These are phyloP conservation scores for Rheum nobile DNA, from an alignment of 148 eudicot species.

Conservation along the genomic window DNA sequence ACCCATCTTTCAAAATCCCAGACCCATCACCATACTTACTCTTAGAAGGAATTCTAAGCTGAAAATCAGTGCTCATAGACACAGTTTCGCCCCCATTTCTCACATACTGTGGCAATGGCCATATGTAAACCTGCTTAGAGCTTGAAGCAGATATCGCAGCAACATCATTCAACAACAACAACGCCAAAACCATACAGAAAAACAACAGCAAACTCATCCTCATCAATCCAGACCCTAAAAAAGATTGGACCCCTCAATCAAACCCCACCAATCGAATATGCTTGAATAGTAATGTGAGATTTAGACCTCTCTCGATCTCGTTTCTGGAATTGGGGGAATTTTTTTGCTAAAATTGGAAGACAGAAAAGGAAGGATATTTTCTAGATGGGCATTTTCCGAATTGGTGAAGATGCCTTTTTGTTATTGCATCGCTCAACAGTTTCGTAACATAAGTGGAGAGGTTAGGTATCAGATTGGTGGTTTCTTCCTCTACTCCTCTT, in stretches of 20 bases:
- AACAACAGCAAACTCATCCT: not conserved
- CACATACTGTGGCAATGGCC: conserved; percentile 76
- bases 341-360: not conserved
- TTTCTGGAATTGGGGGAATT: not conserved
- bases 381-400: not conserved
- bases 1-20: conserved; percentile 60
- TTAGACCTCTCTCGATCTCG: not conserved
- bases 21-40: conserved; percentile 51
- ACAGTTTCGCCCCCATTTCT: conserved; percentile 34
- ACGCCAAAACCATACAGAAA: not conserved
- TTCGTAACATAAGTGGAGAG: not conserved
- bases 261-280: not conserved
- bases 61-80: conserved; percentile 38
- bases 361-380: not conserved
- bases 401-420: not conserved
- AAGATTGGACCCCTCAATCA: not conserved
- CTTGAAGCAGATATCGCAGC: not conserved
- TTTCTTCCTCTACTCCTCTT: not conserved
- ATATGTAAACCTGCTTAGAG: conserved; percentile 41
- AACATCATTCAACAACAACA: not conserved
- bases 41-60: conserved; percentile 33
- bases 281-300: not conserved
- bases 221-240: not conserved
- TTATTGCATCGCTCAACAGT: not conserved
- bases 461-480: conserved; percentile 8